Base-by-base conservation (phyloP, 306 rosid species). In the Argentina anserina region DNA sequence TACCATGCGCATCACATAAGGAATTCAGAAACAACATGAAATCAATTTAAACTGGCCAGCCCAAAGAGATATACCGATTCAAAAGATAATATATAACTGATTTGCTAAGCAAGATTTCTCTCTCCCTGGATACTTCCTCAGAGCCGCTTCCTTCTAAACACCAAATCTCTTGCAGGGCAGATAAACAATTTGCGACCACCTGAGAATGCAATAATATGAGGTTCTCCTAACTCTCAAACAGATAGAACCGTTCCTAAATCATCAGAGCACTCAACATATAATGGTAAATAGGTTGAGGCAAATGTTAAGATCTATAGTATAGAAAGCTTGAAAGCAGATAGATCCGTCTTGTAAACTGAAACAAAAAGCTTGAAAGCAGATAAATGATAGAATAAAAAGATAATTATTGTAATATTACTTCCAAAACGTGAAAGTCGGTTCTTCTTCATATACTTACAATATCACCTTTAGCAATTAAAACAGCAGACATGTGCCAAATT, bases 141-240 rank as follows among this genome's bases (percentile, higher is more conserved):
- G 96, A 84, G 5, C 88, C 69, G 67, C 91, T 82, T 70, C 93
- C 92, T 85, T 90, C 97, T 81, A 86, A 84, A 69, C 90, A 86
- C 96, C 92, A 95, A 83, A 95, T 95, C 86, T 95, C 99, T 95
- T 95, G 97, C 40, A 95, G 80, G 77, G 96, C 87, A 74, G 97
- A 87, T 83, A 95, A 75, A 83, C 99, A 95, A 82, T 95, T 95
- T 79, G 99, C 96, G 47, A 95, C 96, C 39, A 95, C 97, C 99
- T 95, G 87, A 71, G 50, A 60, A 78, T 72, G 70, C 79, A 75
- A 76, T 33, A 58, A 56, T 23, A 25, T 50, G 53, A 47, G 78
- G 65, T 47, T n/a, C 28, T 39, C 15, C 3, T 45, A 33, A 33
- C 41, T 45, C 67, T 26, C 52, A 34, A 50, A 65, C 23, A 60